Evolutionary conservation across 2,329 filamentous ascomycete genomes (phyloP), one percentile per base, ranked within the genome.

Genomic region (Stenocarpella maydis): DNA sequence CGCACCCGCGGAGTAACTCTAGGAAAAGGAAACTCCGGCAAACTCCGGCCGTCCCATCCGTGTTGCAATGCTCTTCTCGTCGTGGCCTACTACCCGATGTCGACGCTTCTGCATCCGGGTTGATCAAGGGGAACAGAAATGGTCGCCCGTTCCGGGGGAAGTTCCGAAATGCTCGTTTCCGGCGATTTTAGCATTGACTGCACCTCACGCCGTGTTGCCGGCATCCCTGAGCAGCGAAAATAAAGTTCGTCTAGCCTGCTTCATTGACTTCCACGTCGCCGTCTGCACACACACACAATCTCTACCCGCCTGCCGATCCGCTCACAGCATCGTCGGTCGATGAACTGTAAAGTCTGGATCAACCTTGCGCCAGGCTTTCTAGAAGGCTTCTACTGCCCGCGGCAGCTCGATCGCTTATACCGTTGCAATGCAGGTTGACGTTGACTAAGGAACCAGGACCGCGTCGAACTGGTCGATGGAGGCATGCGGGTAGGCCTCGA

Each of bases 341-440:
- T 63, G 58, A 63, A 63, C 41, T 49, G 58, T 63, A 63, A 63
- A 63, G 58, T 63, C 58, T 63, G 58, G 58, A 49, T 64, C 24
- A 68, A 68, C 54, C 66, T 68, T 68, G 54, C 60, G 54, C 17
- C 41, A 61, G 37, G 17, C 47, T 53, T 68, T 63, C 66, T 63
- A 68, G 66, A 68, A 68, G 31, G 39, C 54, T 68, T 68, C 54
- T 41, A 68, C 49, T 19, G 39, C 54, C 39, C 54, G 28, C 49
- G 58, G 37, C 58, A 63, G 58, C 58, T 63, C 43, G 43, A 63
- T 63, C 43, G 58, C 58, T 43, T 37, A 34, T 15, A 63, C 43
- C 58, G 58, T 63, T 63, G 43, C 58, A 63, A 49, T 63, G 58
- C 58, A 63, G 58, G 45, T 47, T 53, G 45, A 41, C 31, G 34